Conservation (phyloP, 1,139 yeast species). For the Scheffersomyces titani region DNA sequence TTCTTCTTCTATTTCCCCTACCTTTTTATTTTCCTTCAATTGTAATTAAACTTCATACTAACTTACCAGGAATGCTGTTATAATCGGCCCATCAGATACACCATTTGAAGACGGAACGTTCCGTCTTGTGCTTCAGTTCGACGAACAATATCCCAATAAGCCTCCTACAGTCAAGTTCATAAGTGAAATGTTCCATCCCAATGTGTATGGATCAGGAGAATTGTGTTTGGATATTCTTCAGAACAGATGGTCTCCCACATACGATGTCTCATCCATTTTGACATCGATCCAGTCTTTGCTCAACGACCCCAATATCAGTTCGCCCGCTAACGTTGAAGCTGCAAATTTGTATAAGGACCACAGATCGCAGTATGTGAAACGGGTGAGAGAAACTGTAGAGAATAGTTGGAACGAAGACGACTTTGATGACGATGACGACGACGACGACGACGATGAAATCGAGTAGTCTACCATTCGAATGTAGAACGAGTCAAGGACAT, state of each 20-base stretch:
- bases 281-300: slow-evolving; percentile 85
- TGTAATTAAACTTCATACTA: slow-evolving; percentile 12
- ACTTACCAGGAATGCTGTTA: slow-evolving; percentile 75
- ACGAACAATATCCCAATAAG: slow-evolving; percentile 96
- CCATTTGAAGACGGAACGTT: slow-evolving; percentile 99
- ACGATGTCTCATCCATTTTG: slow-evolving; percentile 94
- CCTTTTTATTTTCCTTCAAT: not conserved
- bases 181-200: slow-evolving; percentile 97
- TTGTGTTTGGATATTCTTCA: slow-evolving; percentile 93
- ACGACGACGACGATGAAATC: slow-evolving; percentile 44
- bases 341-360: slow-evolving; percentile 95
- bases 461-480: not conserved
- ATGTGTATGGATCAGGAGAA: slow-evolving; percentile 94
- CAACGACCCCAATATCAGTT: slow-evolving; percentile 93
- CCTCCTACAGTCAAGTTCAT: slow-evolving; percentile 92
- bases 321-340: slow-evolving; percentile 98
- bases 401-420: slow-evolving; percentile 76
- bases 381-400: slow-evolving; percentile 94
- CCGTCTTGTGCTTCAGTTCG: slow-evolving; percentile 81
- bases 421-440: slow-evolving; percentile 65
- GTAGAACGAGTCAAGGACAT: not conserved
- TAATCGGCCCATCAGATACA: slow-evolving; percentile 96
- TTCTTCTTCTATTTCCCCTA: too few species aligned
- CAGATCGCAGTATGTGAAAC: slow-evolving; percentile 83
- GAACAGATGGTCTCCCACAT: slow-evolving; percentile 98